These are phyloP conservation scores for Sporobolomyces roseus DNA, from an alignment of 768 basidiomycete species.

Conservation along the genomic window DNA sequence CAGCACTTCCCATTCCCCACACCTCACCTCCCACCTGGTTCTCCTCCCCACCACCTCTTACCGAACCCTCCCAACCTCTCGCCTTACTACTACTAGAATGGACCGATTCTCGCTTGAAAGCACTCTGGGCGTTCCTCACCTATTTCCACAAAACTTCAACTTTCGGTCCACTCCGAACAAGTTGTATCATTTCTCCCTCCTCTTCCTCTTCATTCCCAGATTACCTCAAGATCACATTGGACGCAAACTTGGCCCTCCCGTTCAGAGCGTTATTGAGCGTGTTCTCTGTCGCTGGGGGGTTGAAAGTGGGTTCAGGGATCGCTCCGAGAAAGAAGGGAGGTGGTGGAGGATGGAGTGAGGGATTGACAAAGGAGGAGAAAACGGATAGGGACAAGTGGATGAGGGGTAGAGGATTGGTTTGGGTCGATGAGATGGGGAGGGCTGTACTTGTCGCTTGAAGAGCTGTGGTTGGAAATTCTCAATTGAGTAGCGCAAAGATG, in stretches of 20 bases:
- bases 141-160: not conserved
- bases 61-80: not conserved
- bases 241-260: constrained; percentile 31
- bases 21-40: not conserved
- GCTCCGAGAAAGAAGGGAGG: not conserved
- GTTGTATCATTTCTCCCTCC: not conserved
- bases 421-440: not conserved
- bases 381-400: not conserved
- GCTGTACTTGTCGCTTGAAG: constrained; percentile 3
- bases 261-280: constrained; percentile 7
- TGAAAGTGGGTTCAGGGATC: not conserved
- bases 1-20: not conserved
- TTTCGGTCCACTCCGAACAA: constrained; percentile 5
- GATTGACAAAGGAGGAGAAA: not conserved
- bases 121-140: constrained; percentile 9
- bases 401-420: not conserved
- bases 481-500: too few species aligned
- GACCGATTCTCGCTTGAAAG: constrained; percentile 16
- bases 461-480: not conserved
- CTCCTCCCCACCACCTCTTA: not conserved
- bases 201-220: not conserved
- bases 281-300: not conserved
- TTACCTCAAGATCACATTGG: constrained; percentile 16
- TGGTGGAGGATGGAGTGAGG: not conserved
- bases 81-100: constrained; percentile 22